phyloP scores from a whole-genome alignment of 78 protist species.

The Guillardia theta region DNA sequence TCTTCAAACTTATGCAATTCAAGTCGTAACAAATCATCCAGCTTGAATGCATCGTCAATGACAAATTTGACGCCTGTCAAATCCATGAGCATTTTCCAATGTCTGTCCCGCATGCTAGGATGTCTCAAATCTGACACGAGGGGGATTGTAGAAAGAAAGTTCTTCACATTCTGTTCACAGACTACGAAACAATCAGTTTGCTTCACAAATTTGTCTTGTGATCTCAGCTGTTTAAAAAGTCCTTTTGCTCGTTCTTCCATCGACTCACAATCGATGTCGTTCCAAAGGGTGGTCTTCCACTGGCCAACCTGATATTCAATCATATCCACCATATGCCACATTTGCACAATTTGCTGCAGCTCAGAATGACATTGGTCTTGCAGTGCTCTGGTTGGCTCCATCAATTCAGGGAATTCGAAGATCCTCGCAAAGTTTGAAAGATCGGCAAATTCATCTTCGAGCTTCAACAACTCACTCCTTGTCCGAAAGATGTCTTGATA shows the following conservation, averaged over 20 bases:
- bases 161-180: background rate
- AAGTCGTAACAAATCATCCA: slow-evolving; percentile 54
- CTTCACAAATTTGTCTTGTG: background rate
- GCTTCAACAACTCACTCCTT: background rate
- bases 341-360: background rate
- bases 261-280: background rate
- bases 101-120: slow-evolving; percentile 68
- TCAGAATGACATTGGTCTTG: background rate
- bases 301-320: background rate
- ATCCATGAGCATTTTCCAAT: slow-evolving; percentile 63
- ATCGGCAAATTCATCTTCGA: background rate
- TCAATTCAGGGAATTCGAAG: background rate
- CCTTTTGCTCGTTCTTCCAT: background rate
- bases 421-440: background rate
- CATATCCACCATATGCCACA: background rate
- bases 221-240: background rate
- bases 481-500: background rate
- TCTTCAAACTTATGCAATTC: slow-evolving; percentile 60
- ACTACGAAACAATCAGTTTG: background rate
- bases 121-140: slow-evolving; percentile 56
- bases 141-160: slow-evolving; percentile 7
- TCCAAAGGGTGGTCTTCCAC: slow-evolving; percentile 25
- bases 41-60: slow-evolving; percentile 53
- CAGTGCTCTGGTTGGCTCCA: background rate
- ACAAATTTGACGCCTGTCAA: slow-evolving; percentile 15